A percentile compares a stretch with the other conserved stretches of the same genome.
Conservation (phyloP, 2,329 filamentous ascomycete species). For the Emergomyces orientalis region DNA sequence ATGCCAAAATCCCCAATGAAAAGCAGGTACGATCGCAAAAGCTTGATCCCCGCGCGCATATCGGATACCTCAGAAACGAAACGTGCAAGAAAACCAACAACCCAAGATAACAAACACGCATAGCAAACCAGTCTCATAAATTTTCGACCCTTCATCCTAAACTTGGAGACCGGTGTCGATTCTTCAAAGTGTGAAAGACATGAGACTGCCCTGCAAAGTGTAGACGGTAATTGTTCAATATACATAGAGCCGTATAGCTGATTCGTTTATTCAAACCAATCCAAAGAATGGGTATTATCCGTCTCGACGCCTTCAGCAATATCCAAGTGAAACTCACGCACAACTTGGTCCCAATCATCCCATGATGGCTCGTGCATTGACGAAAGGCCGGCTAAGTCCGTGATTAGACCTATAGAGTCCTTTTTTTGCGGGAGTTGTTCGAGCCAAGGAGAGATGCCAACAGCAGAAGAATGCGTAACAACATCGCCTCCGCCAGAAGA, state of each 20-base stretch:
- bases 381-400: too few relatives aligned
- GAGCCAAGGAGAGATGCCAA: background rate
- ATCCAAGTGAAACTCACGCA: slow-evolving; percentile 16
- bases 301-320: slow-evolving; percentile 8
- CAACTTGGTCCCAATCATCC: slow-evolving; percentile 16
- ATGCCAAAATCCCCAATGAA: too few relatives aligned
- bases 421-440: background rate
- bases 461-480: background rate
- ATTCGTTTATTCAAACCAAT: slow-evolving; percentile 13
- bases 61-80: background rate
- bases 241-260: background rate
- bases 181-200: background rate
- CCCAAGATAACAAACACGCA: background rate
- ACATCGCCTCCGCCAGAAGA: background rate
- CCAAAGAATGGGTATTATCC: slow-evolving; percentile 1
- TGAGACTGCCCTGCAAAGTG: background rate
- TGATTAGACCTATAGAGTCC: too few relatives aligned
- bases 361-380: slow-evolving; percentile 7
- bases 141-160: background rate
- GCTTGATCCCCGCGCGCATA: too few relatives aligned
- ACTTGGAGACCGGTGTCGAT: background rate
- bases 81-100: background rate
- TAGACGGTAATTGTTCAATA: background rate
- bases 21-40: too few relatives aligned
- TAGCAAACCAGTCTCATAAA: background rate